Base-by-base conservation (phyloP, 495 filamentous ascomycete genomes). In the Hypoxylon lienhwacheense region DNA sequence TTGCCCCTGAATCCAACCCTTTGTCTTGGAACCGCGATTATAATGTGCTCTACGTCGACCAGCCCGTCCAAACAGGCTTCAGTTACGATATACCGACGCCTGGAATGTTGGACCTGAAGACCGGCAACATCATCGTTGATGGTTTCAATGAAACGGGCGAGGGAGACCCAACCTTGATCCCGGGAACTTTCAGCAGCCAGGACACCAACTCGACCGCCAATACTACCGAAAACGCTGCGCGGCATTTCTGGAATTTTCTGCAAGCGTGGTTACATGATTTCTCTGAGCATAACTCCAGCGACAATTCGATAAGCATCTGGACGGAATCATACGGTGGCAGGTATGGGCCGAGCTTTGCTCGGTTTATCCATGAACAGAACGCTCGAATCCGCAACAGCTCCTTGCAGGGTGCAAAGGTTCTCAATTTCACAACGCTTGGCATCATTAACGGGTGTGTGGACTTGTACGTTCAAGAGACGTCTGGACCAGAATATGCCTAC, bases 381-480 rank as follows among this genome's bases (percentile, higher is more conserved):
- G 52, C 69, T 20, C 63, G 63, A 34, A 77, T 80, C 21, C 63
- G 58, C 1, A 70, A 72, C 49, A 78, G 79, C 2, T 71, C 73
- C 14, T 59, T 75, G 29, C 56, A 66, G 14, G 72, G 65, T 15
- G 74, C 70, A 1, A 65, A 74, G 10, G 57, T 67, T 35, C 73
- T 87, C 12, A 73, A 77, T 32, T 67, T 87, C 22, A 76, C 73
- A 47, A 79, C 81, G 17, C 65, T 84, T 7, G 73, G 79, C 6
- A 77, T 84, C 29, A 56, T 87, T 35, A 93, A 91, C 65, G 88
- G 85, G n/a, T 87, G 85, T 59, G 76, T 91, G 22, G 87, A 92
- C 67, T 70, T 81, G 29, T 59, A 78, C 12, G 76, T 81, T 2
- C 87, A 91, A 70, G 76, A 73, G 14, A 76, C 78, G 3, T 77